Evolutionary conservation across 257 asterid genomes (phyloP), one percentile per base, ranked within the genome.

Genomic region (Orobanche coerulescens): DNA sequence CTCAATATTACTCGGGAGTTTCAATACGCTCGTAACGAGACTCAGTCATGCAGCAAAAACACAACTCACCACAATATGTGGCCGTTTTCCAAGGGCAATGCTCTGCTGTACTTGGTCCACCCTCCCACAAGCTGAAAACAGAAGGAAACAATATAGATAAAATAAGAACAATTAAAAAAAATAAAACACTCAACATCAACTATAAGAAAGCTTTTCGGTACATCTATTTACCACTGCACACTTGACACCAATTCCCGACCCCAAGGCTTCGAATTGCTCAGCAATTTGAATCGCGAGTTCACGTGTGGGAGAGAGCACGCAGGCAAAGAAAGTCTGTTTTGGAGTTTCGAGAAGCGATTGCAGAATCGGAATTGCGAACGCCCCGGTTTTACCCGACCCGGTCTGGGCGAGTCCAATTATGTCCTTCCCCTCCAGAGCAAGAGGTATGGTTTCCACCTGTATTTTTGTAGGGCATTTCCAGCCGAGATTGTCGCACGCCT

Each of bases 121-220:
- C 95, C 94, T 64, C 95, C 94, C 59, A 87, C 86, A 58, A 87
- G 86, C 95, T 87, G 77, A n/a, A n/a, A n/a, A n/a, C n/a, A 64
- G 42, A 74, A 66, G 44, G 24, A 50, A 62, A 62, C 6, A 57
- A 24, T 15, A 43, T 30, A n/a, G 50, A 5, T 5, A 56, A 46
- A 54, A 10, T 40, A n/a, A 26, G n/a, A n/a, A n/a, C n/a, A n/a
- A n/a, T n/a, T 69, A 42, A 46, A 49, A 11, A 1, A 59, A 36
- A n/a, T 3, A 18, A 16, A 14, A 18, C 2, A 48, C 16, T 28
- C 20, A n/a, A 36, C 1, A 36, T 10, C 9, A 36, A 36, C 42
- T 1, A 7, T 5, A 36, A 36, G 31, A 26, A 5, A 26, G 31
- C 2, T 26, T 26, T 5, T 5, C 2, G 31, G 2, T 26, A 26